Conservation (phyloP, 2,329 filamentous ascomycete genomes). For the Penicillium digitatum region DNA sequence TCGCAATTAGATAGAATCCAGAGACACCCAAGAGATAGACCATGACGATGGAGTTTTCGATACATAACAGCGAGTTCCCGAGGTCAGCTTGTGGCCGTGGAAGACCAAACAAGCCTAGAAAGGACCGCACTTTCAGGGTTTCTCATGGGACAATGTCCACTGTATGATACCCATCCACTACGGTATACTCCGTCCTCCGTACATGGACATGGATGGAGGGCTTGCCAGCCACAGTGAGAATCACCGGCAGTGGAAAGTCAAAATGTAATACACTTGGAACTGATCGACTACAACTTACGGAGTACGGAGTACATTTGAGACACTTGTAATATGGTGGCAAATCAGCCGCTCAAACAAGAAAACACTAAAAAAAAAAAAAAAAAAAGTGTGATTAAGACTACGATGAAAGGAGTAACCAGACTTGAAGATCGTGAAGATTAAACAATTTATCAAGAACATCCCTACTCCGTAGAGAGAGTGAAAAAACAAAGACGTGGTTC, state of each 20-base stretch:
- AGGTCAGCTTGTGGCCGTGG: neutral
- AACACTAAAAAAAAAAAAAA: neutral
- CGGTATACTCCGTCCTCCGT: neutral
- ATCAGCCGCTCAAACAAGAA: neutral
- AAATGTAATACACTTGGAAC: slow-evolving; percentile 10
- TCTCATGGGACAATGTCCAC: slow-evolving; percentile 3
- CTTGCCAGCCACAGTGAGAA: slow-evolving; percentile 2
- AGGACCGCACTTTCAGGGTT: neutral
- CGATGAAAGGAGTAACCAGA: neutral
- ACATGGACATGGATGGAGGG: neutral
- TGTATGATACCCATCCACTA: neutral
- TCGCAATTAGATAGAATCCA: neutral
- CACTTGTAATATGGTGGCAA: slow-evolving; percentile 11
- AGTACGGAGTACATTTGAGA: too few species aligned
- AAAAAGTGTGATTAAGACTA: neutral
- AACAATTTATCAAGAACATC: neutral
- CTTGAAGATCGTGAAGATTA: slow-evolving; percentile 2
- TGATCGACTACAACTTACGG: slow-evolving; percentile 10
- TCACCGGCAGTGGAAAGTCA: slow-evolving; percentile 16
- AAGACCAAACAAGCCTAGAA: neutral
- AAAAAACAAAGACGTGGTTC: slow-evolving; percentile 3
- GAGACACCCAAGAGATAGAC: neutral
- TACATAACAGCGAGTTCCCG: neutral
- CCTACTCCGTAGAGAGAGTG: neutral
- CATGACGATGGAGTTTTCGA: neutral